These are phyloP conservation scores for Symbiodinium pilosum DNA, from an alignment of 73 alveolate species.

Conservation along the genomic window DNA sequence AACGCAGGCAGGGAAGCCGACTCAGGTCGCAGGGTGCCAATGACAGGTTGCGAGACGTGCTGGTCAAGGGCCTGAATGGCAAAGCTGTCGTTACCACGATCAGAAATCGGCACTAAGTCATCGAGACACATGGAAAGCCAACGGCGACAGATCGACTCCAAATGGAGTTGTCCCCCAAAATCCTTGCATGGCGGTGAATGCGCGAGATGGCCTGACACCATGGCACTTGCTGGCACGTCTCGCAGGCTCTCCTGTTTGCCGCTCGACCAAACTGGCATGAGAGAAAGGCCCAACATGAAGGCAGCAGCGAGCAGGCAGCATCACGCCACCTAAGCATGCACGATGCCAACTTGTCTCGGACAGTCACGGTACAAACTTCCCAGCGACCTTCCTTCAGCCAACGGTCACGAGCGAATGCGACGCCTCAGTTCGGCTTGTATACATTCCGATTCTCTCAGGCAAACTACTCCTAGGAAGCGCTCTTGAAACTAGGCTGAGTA, in stretches of 20 bases:
- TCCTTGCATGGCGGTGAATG: not conserved
- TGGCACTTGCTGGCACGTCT: not conserved
- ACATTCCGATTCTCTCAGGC: too few relatives aligned
- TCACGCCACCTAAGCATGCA: slow-evolving; percentile 4
- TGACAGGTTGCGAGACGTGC: slow-evolving; percentile 28
- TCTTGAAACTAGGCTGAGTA: too few relatives aligned
- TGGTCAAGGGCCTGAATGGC: slow-evolving; percentile 12
- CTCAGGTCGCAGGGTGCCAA: not conserved
- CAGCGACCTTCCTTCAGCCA: slow-evolving; percentile 21
- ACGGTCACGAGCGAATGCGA: slow-evolving; percentile 29
- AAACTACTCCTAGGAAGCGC: too few relatives aligned
- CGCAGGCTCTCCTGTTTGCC: slow-evolving; percentile 6
- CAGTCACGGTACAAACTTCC: not conserved
- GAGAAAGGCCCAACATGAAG: slow-evolving; percentile 6
- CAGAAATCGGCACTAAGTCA: not conserved
- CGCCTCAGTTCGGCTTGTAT: too few relatives aligned
- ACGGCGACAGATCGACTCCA: slow-evolving; percentile 16
- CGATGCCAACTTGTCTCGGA: too few relatives aligned
- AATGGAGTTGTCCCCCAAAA: slow-evolving; percentile 20
- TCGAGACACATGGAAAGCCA: not conserved
- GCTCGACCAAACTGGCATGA: slow-evolving; percentile 5
- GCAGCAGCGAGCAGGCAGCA: slow-evolving; percentile 29
- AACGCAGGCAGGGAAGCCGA: not conserved
- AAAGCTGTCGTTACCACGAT: not conserved
- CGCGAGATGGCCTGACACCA: not conserved